Conservation (phyloP, 305 asterid species). For the Fraxinus paxiana region DNA sequence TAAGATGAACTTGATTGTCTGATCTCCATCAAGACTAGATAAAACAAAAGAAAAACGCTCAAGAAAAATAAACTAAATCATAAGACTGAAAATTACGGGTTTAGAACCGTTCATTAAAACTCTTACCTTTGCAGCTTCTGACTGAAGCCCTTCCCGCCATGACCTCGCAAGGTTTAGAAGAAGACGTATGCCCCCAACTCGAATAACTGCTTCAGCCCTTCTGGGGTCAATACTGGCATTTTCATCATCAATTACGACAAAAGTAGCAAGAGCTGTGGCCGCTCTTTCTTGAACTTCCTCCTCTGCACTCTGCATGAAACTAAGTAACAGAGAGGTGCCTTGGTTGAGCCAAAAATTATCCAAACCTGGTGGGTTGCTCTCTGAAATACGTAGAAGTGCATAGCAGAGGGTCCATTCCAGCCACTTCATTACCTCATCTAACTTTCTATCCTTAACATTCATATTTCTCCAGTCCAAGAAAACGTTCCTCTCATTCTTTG, state of each 20-base stretch:
- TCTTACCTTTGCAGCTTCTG: slow-evolving; percentile 84
- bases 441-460: slow-evolving; percentile 40
- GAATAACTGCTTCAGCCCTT: slow-evolving; percentile 85
- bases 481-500: slow-evolving; percentile 45
- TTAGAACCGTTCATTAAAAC: slow-evolving; percentile 17
- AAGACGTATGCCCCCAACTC: slow-evolving; percentile 62
- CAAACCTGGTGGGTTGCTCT: slow-evolving; percentile 70
- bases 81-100: not conserved
- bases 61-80: not conserved
- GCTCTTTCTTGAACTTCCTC: slow-evolving; percentile 97
- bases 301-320: slow-evolving; percentile 71
- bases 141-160: slow-evolving; percentile 84
- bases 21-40: not conserved
- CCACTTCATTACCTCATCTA: slow-evolving; percentile 65
- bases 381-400: slow-evolving; percentile 83
- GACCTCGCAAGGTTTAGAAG: slow-evolving; percentile 77
- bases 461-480: slow-evolving; percentile 55
- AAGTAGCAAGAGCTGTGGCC: slow-evolving; percentile 83
- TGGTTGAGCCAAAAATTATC: slow-evolving; percentile 84
- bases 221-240: slow-evolving; percentile 67
- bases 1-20: not conserved
- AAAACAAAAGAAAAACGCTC: not conserved
- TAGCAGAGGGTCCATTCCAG: slow-evolving; percentile 73
- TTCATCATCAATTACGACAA: slow-evolving; percentile 82
- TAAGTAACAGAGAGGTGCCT: slow-evolving; percentile 66